Conservation (phyloP, 768 basidiomycete species). For the Coprinellus micaceus region DNA sequence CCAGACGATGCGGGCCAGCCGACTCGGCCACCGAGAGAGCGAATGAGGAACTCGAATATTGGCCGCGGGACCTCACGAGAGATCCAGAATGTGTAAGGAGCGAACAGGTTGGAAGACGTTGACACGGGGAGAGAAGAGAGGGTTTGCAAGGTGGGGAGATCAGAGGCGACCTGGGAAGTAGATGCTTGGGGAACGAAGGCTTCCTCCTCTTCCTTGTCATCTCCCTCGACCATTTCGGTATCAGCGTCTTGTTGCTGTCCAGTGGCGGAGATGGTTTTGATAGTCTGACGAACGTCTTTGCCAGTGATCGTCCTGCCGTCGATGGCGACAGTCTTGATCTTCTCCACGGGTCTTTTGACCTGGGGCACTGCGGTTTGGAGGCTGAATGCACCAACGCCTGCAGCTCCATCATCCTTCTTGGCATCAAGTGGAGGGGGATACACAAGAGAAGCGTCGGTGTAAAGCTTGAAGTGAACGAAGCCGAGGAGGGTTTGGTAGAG, state of each 20-base stretch:
- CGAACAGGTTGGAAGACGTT: constrained; percentile 63
- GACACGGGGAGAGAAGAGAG: constrained; percentile 59
- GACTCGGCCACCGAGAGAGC: constrained; percentile 87
- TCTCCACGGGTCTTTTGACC: constrained; percentile 34
- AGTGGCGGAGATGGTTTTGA: constrained; percentile 46
- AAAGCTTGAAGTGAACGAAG: constrained; percentile 97
- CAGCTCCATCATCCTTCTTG: constrained; percentile 77
- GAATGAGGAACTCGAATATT: constrained; percentile 91
- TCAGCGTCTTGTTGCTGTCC: constrained; percentile 29
- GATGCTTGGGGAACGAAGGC: constrained; percentile 64
- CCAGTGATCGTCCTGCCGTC: constrained; percentile 44
- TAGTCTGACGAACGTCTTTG: constrained; percentile 58
- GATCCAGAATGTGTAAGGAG: constrained; percentile 86
- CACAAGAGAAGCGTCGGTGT: constrained; percentile 85
- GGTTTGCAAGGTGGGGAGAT: constrained; percentile 67
- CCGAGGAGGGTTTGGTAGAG: constrained; percentile 95
- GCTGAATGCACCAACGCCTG: constrained; percentile 85
- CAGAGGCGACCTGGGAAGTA: constrained; percentile 37
- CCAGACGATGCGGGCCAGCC: constrained; percentile 87
- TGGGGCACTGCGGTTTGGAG: constrained; percentile 50
- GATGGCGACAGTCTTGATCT: constrained; percentile 45
- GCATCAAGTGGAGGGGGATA: constrained; percentile 93
- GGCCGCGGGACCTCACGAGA: constrained; percentile 89
- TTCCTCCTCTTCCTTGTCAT: constrained; percentile 46
- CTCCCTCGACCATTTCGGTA: constrained; percentile 33